Evolutionary conservation across 2,329 filamentous ascomycete genomes (phyloP), one percentile per base, ranked within the genome.

Genomic region (Trichophyton equinum): DNA sequence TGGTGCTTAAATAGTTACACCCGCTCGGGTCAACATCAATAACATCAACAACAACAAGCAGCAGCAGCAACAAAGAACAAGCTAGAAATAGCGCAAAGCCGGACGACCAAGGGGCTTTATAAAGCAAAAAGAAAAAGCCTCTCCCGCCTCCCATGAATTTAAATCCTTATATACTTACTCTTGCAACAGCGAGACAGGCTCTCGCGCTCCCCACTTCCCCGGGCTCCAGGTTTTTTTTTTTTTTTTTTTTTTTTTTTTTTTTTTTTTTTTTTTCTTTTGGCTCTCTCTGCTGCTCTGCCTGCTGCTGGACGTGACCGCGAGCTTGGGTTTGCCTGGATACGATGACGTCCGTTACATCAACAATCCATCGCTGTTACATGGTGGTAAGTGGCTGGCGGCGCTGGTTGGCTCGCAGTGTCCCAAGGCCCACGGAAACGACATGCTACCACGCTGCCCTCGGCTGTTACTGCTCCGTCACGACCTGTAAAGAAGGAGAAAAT

Each of bases 301-400:
- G 42, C 42, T 47, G 5, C 15, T 51, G 46, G 46, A 8, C 18
- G 27, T 55, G 51, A 5, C 51, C 27, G 51, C 13, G 27, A 55
- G 51, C 25, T 55, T 36, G 33, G 9, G 33, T 38, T 38, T 51
- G 15, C 11, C 46, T 33, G 30, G 30, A 36, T 55, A 55, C 51
- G 51, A 55, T 55, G 51, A 55, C 51, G 51, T 55, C 51, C 51
- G 51, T 55, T 55, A 55, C 51, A 55, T 55, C 27, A 38, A 38
- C 27, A 11, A 15, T 15, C 51, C 25, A 55, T 20, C 51, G 33
- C 51, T 20, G 51, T 55, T 55, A 55, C 51, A 55, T 55, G 33
- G 33, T 38, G 33, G 33, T 38, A 38, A 38, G 33, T 38, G 33
- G 33, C 33, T 38, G 33, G 33, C 33, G 33, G 51, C 25, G 9